These are phyloP conservation scores for Chrysochromulina parva DNA, from an alignment of 78 protist species.

Conservation along the genomic window DNA sequence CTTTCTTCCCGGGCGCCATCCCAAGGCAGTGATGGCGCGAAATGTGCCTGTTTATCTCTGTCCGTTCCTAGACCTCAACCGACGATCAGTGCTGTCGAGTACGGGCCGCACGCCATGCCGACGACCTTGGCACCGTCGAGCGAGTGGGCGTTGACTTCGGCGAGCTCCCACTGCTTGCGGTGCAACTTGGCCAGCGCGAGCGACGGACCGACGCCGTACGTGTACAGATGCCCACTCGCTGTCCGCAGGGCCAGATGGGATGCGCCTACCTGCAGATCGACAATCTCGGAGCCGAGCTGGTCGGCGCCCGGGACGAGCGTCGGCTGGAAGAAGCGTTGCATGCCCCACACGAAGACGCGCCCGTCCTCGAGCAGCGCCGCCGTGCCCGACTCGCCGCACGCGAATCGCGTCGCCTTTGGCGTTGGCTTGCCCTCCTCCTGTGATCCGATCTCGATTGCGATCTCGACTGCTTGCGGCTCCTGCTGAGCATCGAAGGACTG, in stretches of 20 bases:
- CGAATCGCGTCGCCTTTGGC: neutral
- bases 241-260: neutral
- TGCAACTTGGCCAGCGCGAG: neutral
- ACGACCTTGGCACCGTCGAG: neutral
- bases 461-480: neutral
- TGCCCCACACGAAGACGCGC: neutral
- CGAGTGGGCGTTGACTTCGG: neutral
- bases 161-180: constrained; percentile 1
- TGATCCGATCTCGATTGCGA: neutral
- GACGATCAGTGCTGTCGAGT: neutral
- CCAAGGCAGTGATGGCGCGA: no score
- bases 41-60: no score
- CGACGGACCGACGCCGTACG: neutral
- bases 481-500: constrained; percentile 10
- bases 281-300: no score
- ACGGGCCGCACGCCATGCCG: neutral
- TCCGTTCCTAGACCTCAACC: neutral
- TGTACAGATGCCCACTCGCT: neutral
- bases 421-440: neutral
- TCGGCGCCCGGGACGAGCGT: neutral
- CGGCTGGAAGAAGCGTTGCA: neutral
- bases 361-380: neutral
- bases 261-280: neutral
- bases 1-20: no score
- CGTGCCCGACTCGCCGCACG: neutral